Evolutionary conservation across 2,329 filamentous ascomycete genomes (phyloP).

Genomic region (Calonectria pseudoreteaudii): DNA sequence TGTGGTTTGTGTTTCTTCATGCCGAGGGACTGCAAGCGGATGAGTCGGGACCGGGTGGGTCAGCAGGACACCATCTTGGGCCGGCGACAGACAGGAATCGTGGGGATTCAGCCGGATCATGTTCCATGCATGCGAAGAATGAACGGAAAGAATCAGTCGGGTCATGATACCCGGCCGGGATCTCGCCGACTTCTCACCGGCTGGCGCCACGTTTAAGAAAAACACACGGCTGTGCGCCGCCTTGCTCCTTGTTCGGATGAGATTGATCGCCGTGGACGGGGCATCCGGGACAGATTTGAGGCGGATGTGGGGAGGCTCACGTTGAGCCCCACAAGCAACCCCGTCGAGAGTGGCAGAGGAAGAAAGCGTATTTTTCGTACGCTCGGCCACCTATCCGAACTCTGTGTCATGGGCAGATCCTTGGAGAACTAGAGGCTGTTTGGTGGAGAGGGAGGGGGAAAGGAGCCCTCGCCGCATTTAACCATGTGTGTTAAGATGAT

Average conservation of each 20-base stretch:
- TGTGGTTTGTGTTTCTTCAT: neutral
- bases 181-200: neutral
- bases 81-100: neutral
- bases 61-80: neutral
- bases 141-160: neutral
- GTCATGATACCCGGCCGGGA: neutral
- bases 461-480: neutral
- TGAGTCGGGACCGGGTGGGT: neutral
- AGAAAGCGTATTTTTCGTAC: neutral
- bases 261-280: neutral
- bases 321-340: neutral
- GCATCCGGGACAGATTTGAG: neutral
- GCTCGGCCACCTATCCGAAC: neutral
- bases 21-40: neutral
- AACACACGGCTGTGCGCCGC: no score
- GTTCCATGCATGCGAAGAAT: neutral
- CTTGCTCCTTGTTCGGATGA: neutral
- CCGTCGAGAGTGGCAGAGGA: neutral
- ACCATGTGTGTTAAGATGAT: neutral
- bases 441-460: neutral
- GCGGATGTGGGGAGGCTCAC: neutral
- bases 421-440: neutral
- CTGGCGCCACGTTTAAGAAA: neutral
- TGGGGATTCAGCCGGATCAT: neutral
- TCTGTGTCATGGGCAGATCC: neutral